Evolutionary conservation across 495 filamentous ascomycete genomes (phyloP).

Genomic region (Cercophora samala): DNA sequence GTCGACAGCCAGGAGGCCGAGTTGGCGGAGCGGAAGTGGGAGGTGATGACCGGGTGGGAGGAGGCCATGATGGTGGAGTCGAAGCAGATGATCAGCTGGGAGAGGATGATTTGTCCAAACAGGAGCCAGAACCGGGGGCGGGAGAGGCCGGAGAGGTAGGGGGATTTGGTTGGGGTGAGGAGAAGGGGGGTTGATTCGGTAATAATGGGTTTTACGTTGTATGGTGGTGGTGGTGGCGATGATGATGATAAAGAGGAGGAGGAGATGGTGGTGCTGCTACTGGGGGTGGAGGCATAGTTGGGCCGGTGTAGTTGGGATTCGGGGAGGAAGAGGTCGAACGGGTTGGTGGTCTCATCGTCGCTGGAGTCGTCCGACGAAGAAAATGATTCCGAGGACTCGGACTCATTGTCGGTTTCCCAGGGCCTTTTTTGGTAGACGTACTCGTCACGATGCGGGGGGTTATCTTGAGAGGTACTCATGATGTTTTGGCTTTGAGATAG

Average conservation of each 20-base stretch:
- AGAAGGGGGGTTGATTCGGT: constrained; percentile 23
- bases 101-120: constrained; percentile 37
- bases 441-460: neutral
- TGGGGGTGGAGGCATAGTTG: constrained; percentile 1
- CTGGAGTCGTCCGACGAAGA: neutral
- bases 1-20: constrained; percentile 79
- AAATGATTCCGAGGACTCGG: neutral
- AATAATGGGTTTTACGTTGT: neutral
- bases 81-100: constrained; percentile 52
- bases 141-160: constrained; percentile 38
- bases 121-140: constrained; percentile 38
- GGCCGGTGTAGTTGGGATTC: constrained; percentile 35
- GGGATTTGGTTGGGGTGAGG: constrained; percentile 14
- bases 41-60: constrained; percentile 77
- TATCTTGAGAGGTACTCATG: neutral
- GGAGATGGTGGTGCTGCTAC: neutral
- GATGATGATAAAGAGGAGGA: neutral
- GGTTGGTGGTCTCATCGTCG: constrained; percentile 32
- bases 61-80: constrained; percentile 80
- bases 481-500: too few relatives aligned
- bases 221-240: neutral
- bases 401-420: neutral
- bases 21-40: constrained; percentile 71
- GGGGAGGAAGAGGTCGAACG: constrained; percentile 42
- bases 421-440: neutral